Conservation (phyloP, 345 rosid species). For the Tarenaya hassleriana region DNA sequence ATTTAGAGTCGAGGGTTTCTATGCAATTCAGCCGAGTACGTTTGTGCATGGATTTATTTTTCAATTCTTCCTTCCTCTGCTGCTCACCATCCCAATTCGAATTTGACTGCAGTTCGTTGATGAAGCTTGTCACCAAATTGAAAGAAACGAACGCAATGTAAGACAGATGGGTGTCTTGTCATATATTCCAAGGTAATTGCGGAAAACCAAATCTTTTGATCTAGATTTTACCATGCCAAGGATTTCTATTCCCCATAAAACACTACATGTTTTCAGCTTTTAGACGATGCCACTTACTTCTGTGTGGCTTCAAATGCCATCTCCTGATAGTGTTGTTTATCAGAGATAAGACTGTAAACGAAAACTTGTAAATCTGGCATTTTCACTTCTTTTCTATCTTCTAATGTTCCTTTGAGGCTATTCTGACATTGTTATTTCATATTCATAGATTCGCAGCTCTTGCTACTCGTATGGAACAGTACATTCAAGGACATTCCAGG, state of each 20-base stretch:
- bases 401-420: conserved; percentile 4
- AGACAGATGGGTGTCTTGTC: conserved; percentile 87
- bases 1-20: conserved; percentile 86
- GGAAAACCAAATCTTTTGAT: not conserved
- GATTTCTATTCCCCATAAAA: not conserved
- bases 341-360: conserved; percentile 1
- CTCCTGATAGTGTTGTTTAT: conserved; percentile 10
- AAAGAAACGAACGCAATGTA: conserved; percentile 85
- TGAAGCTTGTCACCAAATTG: conserved; percentile 97
- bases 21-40: conserved; percentile 85
- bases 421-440: conserved; percentile 14
- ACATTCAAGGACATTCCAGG: conserved; percentile 95
- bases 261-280: not conserved
- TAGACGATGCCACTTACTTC: not conserved
- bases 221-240: not conserved
- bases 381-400: not conserved
- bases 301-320: conserved; percentile 5
- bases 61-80: conserved; percentile 10
- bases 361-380: conserved; percentile 4
- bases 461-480: conserved; percentile 99
- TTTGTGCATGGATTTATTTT: conserved; percentile 20
- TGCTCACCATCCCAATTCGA: conserved; percentile 21
- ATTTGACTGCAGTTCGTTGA: conserved; percentile 71
- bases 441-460: conserved; percentile 81
- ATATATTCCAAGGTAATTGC: conserved; percentile 80